phyloP scores from a whole-genome alignment of 2,329 filamentous ascomycete species.

The Rutstroemia sp. region DNA sequence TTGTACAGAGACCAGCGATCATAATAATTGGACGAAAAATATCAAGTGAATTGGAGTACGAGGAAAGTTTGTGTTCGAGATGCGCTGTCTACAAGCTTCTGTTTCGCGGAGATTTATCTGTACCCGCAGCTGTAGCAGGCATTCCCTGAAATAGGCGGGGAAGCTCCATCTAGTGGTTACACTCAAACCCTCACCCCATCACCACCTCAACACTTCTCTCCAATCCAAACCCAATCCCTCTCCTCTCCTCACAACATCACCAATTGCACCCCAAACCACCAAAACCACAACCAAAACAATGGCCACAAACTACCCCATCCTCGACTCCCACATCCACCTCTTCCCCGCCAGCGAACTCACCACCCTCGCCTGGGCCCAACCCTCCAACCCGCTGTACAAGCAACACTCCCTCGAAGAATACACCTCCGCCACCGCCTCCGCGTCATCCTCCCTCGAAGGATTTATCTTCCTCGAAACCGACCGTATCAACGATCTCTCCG shows the following conservation, averaged over 20 bases:
- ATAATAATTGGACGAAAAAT: too few relatives aligned
- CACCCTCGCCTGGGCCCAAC: constrained; percentile 62
- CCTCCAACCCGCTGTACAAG: constrained; percentile 42
- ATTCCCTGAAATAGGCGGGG: too few relatives aligned
- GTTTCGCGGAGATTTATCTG: too few relatives aligned
- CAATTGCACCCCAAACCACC: background rate
- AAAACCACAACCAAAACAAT: background rate
- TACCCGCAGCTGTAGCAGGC: too few relatives aligned
- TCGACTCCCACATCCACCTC: constrained; percentile 91
- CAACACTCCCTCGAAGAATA: constrained; percentile 28
- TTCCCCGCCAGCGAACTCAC: constrained; percentile 62
- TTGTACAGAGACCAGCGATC: too few relatives aligned
- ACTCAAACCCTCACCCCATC: too few relatives aligned
- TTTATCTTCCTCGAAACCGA: constrained; percentile 84
- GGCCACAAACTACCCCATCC: constrained; percentile 44
- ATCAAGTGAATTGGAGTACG: too few relatives aligned
- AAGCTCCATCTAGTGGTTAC: too few relatives aligned
- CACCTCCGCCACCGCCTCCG: constrained; percentile 19
- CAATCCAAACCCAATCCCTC: too few relatives aligned
- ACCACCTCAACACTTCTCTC: too few relatives aligned
- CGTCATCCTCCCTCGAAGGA: constrained; percentile 46
- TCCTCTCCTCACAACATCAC: background rate
- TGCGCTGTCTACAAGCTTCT: too few relatives aligned
- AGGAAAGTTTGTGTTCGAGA: too few relatives aligned
- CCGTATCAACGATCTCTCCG: constrained; percentile 52